A percentile compares a stretch with the other conserved stretches of the same genome.
phyloP scores from a whole-genome alignment of 169 alveolate species.

The Condylostoma magnum region DNA sequence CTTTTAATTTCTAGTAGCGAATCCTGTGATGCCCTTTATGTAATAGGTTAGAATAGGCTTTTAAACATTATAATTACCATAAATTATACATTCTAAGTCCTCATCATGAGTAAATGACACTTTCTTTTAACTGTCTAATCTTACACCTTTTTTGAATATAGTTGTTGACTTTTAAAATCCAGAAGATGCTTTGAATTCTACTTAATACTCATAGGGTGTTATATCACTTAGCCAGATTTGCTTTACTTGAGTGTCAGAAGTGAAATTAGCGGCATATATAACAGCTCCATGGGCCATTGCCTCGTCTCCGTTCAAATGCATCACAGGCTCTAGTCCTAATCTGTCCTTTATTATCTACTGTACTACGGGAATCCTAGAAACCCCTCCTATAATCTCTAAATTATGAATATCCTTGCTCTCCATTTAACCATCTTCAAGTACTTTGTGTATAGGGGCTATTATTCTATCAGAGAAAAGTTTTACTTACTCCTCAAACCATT shows the following conservation, averaged over 20 bases:
- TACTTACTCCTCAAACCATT: constrained; percentile 47
- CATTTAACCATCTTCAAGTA: constrained; percentile 42
- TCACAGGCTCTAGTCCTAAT: constrained; percentile 32
- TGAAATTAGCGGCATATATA: constrained; percentile 56
- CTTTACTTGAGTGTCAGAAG: constrained; percentile 12
- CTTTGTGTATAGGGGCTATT: constrained; percentile 47
- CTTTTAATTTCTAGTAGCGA: no score
- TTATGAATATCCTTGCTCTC: constrained; percentile 32
- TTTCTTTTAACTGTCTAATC: no score
- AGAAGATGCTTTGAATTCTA: no score
- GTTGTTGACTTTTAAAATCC: no score
- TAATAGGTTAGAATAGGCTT: no score
- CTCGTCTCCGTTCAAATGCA: constrained; percentile 78
- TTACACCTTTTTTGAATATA: no score
- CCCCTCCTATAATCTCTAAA: constrained; percentile 75
- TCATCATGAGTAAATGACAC: no score
- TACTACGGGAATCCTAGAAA: constrained; percentile 63
- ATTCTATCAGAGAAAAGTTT: constrained; percentile 30
- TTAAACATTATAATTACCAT: no score
- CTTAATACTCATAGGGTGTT: no score
- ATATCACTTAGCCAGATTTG: constrained; percentile 23
- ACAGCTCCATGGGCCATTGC: constrained; percentile 75
- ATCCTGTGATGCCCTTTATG: no score
- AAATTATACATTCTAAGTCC: no score
- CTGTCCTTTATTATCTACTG: constrained; percentile 49